Percentiles rank a stretch among this genome's conserved stretches.
phyloP scores from a whole-genome alignment of 2,329 filamentous ascomycete species.

The Epichloe aotearoae region DNA sequence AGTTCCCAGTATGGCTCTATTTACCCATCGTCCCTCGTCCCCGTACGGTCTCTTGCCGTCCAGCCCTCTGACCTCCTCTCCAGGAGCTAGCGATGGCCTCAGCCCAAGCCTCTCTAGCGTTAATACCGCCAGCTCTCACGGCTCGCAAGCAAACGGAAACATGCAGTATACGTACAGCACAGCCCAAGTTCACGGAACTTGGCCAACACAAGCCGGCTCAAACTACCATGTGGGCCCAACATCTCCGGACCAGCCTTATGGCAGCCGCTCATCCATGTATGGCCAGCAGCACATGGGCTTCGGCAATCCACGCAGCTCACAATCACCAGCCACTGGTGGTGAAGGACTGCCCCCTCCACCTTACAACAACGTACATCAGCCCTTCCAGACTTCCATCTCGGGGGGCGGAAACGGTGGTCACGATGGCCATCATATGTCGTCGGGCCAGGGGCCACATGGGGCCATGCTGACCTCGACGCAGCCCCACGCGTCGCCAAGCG shows the following conservation, averaged over 20 bases:
- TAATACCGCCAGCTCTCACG: constrained; percentile 44
- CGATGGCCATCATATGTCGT: constrained; percentile 18
- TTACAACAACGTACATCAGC: constrained; percentile 53
- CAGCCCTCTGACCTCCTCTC: constrained; percentile 22
- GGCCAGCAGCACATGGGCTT: constrained; percentile 31
- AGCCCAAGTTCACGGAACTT: constrained; percentile 39
- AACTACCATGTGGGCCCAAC: constrained; percentile 41
- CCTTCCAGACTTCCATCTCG: constrained; percentile 48
- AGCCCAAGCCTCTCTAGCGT: constrained; percentile 48
- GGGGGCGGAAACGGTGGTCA: constrained; percentile 27
- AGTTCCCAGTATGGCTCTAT: constrained; percentile 21
- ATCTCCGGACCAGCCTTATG: constrained; percentile 17
- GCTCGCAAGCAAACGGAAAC: constrained; percentile 39
- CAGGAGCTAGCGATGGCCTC: constrained; percentile 46
- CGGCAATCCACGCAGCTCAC: constrained; percentile 20
- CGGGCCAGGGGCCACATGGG: constrained; percentile 15
- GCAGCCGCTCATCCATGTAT: constrained; percentile 27
- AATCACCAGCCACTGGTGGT: constrained; percentile 38
- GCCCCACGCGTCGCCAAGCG: constrained; percentile 33
- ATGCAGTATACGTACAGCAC: constrained; percentile 34
- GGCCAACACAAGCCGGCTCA: constrained; percentile 39
- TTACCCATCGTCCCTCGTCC: constrained; percentile 13
- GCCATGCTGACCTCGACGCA: constrained; percentile 24
- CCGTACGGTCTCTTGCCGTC: constrained; percentile 14
- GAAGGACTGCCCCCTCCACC: constrained; percentile 54